Conservation (phyloP, 2,329 filamentous ascomycete genomes). For the Pseudogymnoascus sp. region DNA sequence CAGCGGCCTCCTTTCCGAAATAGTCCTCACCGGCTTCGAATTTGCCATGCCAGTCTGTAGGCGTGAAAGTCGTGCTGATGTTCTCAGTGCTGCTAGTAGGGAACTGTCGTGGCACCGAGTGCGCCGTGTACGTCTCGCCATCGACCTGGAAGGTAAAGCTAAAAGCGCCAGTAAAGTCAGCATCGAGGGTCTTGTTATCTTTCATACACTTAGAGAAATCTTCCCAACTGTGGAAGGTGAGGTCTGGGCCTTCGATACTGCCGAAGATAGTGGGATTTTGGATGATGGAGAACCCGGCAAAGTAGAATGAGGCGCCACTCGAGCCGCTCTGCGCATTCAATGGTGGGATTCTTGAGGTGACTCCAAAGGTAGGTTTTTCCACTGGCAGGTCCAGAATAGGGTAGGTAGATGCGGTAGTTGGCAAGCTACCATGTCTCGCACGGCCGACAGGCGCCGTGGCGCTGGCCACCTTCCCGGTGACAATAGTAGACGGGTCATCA, state of each 20-base stretch:
- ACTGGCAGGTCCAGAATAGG: background rate
- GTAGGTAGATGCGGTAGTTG: background rate
- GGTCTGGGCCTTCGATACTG: background rate
- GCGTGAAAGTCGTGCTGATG: slow-evolving; percentile 54
- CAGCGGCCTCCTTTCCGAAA: slow-evolving; percentile 20
- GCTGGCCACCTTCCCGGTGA: background rate
- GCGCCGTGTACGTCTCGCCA: slow-evolving; percentile 2
- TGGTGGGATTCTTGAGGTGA: background rate
- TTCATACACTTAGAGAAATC: background rate
- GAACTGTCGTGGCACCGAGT: slow-evolving; percentile 1
- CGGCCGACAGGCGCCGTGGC: background rate
- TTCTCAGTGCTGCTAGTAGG: slow-evolving; percentile 48
- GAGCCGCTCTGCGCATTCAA: background rate
- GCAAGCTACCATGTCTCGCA: background rate
- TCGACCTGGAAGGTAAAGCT: slow-evolving; percentile 9
- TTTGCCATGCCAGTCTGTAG: slow-evolving; percentile 37
- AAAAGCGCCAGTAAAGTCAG: slow-evolving; percentile 6
- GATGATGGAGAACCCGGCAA: background rate
- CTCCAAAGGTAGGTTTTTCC: background rate
- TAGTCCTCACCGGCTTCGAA: slow-evolving; percentile 27
- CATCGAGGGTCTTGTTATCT: background rate
- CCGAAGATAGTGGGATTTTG: background rate
- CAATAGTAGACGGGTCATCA: background rate
- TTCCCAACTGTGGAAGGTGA: background rate
- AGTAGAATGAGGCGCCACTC: background rate